Evolutionary conservation across 352 stramenopile genomes (phyloP).

Genomic region (Pythium aphanidermatum): DNA sequence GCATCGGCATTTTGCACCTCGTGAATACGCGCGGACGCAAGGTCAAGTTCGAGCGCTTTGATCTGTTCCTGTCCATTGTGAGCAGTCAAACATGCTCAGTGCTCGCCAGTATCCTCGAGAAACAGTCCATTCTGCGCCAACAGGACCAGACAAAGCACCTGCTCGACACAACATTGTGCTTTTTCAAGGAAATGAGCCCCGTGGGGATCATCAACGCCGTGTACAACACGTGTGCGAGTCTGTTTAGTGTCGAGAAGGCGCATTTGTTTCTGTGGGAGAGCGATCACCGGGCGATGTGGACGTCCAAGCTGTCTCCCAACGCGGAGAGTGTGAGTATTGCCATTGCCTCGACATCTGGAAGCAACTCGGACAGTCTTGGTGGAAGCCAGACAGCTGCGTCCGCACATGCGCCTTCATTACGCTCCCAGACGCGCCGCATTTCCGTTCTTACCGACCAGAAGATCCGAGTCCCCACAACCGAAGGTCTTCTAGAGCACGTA

Average conservation of each 20-base stretch:
- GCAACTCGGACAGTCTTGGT: too few relatives aligned
- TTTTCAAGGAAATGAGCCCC: constrained; percentile 79
- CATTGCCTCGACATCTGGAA: background rate
- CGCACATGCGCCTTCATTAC: constrained; percentile 4
- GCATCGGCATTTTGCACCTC: constrained; percentile 64
- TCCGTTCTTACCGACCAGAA: constrained; percentile 59
- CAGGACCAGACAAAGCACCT: constrained; percentile 59
- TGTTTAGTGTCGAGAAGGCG: constrained; percentile 55
- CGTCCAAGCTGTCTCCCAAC: constrained; percentile 48
- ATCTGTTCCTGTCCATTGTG: constrained; percentile 76
- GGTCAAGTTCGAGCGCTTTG: constrained; percentile 50
- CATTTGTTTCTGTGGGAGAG: constrained; percentile 64
- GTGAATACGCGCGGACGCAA: constrained; percentile 69
- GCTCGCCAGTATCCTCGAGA: constrained; percentile 62
- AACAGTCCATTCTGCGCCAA: constrained; percentile 51
- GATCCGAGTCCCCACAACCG: constrained; percentile 36
- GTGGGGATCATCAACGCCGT: constrained; percentile 75
- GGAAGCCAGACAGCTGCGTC: too few relatives aligned
- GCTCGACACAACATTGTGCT: constrained; percentile 66
- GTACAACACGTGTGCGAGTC: constrained; percentile 64
- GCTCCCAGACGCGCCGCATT: constrained; percentile 35
- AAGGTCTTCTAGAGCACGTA: constrained; percentile 57
- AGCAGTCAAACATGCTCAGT: constrained; percentile 59
- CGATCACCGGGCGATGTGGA: constrained; percentile 54
- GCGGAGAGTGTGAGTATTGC: constrained; percentile 9